Base-by-base conservation (phyloP, 192 early-diverging fungal genomes). In the Mortierella claussenii region DNA sequence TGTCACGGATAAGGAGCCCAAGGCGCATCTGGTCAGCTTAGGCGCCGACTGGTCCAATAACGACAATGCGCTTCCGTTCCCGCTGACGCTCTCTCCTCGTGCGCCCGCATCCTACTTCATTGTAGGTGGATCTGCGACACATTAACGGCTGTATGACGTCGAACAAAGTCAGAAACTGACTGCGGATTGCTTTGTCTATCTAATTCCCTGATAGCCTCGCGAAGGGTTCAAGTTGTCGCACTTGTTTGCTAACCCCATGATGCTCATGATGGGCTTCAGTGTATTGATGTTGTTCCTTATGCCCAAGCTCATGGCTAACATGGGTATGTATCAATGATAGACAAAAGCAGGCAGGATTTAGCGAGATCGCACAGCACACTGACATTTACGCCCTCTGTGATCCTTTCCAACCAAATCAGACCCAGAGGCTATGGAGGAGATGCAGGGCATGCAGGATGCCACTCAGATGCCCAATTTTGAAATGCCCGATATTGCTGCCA, bases 221-320 rank as follows among this genome's bases (percentile, higher is more conserved):
- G 80, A 88, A 76, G 81, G 80, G 10, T 88, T 88, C 57, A 85
- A 83, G 42, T 33, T 84, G 24, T 63, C 80, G 55, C 78, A 78
- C 18, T 59, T 88, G 52, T 82, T 88, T 40, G 80, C 80, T 45
- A 88, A 88, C 69, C 87, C 87, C 9, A 85, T 86, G 82, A 79
- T 88, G 65, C 67, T 88, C 46, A 85, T 88, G 83, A 81, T 86
- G 78, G 87, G 85, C 18, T 58, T 85, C 37, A 85, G 85, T 79
- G 81, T 62, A 7, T 2, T 86, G 12, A 81, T 86, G 79, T 61
- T 88, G 34, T 76, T 88, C 13, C 54, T 81, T 46, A 83, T 88
- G 85, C 87, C 87, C 42, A 88, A 80, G 55, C 66, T 88, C 71
- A 78, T 88, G 73, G 79, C 78, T 20, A 80, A 81, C 21, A 65